Conservation (phyloP, 2,329 filamentous ascomycete species). For the Diaporthe citriasiana region DNA sequence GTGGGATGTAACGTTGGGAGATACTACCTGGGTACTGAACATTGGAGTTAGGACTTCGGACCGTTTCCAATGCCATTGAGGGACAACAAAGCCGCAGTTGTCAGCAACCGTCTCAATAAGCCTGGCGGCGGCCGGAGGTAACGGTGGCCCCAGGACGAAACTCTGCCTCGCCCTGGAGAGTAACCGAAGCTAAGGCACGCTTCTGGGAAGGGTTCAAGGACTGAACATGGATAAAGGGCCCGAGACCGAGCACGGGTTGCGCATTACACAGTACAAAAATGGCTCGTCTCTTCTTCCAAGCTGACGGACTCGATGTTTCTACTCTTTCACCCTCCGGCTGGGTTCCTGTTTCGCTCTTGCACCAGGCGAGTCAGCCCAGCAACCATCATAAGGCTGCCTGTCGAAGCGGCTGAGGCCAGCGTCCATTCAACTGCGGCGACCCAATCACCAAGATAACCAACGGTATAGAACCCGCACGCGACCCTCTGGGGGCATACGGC, state of each 20-base stretch:
- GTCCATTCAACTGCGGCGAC: not conserved
- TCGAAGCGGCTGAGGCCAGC: not conserved
- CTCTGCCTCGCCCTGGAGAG: slow-evolving; percentile 13
- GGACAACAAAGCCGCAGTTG: not conserved
- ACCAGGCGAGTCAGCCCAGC: slow-evolving; percentile 13
- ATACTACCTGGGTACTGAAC: too few relatives aligned
- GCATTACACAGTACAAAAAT: slow-evolving; percentile 13
- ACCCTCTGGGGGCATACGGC: not conserved
- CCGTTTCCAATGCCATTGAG: slow-evolving; percentile 24
- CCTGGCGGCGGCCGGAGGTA: slow-evolving; percentile 15
- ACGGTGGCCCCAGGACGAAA: slow-evolving; percentile 24
- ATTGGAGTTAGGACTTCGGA: slow-evolving; percentile 10
- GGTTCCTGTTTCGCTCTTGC: slow-evolving; percentile 2
- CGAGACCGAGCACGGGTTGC: slow-evolving; percentile 28
- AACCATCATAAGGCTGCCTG: not conserved
- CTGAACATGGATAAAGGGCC: slow-evolving; percentile 25
- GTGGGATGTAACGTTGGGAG: slow-evolving; percentile 12
- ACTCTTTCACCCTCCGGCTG: slow-evolving; percentile 11
- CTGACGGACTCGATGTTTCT: slow-evolving; percentile 18
- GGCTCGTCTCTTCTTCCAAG: slow-evolving; percentile 24
- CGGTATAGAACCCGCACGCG: slow-evolving; percentile 12
- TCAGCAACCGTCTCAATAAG: not conserved
- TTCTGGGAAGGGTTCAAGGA: slow-evolving; percentile 15
- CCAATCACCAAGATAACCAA: not conserved
- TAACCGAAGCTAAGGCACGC: slow-evolving; percentile 15